These are phyloP conservation scores for Withania somnifera DNA, from an alignment of 305 asterid genomes.

Conservation along the genomic window DNA sequence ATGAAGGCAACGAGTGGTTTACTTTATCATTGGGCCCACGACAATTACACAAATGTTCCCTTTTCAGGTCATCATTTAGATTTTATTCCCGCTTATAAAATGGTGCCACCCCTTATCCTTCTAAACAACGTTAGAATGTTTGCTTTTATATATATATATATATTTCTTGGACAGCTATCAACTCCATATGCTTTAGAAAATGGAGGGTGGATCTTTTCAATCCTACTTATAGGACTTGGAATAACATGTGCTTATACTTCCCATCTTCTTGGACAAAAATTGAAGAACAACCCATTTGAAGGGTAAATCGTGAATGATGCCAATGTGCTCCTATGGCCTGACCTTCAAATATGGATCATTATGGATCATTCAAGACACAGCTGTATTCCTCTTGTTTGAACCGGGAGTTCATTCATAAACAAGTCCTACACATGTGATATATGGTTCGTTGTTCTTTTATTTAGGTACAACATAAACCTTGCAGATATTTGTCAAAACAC, in stretches of 20 bases:
- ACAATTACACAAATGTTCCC: not conserved
- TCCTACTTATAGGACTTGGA: conserved; percentile 47
- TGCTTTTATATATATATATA: too few relatives aligned
- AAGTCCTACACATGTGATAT: too few relatives aligned
- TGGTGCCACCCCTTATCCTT: too few relatives aligned
- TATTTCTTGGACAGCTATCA: conserved; percentile 73
- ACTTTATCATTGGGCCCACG: not conserved
- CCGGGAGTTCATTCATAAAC: too few relatives aligned
- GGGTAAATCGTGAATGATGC: too few relatives aligned
- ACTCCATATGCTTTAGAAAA: conserved; percentile 65
- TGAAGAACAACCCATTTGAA: too few relatives aligned
- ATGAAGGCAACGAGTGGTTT: not conserved
- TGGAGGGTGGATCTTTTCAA: conserved; percentile 55
- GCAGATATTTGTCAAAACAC: not conserved
- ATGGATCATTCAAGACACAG: too few relatives aligned
- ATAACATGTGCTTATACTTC: conserved; percentile 35
- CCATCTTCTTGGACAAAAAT: conserved; percentile 56
- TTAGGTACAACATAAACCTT: not conserved
- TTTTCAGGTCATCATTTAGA: not conserved
- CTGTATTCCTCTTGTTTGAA: too few relatives aligned
- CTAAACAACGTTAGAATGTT: not conserved
- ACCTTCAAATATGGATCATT: too few relatives aligned
- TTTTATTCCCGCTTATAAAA: not conserved
- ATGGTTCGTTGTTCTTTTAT: too few relatives aligned
- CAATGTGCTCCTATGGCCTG: too few relatives aligned